These are phyloP conservation scores for Citrullus colocynthis DNA, from an alignment of 306 rosid species.

Conservation along the genomic window DNA sequence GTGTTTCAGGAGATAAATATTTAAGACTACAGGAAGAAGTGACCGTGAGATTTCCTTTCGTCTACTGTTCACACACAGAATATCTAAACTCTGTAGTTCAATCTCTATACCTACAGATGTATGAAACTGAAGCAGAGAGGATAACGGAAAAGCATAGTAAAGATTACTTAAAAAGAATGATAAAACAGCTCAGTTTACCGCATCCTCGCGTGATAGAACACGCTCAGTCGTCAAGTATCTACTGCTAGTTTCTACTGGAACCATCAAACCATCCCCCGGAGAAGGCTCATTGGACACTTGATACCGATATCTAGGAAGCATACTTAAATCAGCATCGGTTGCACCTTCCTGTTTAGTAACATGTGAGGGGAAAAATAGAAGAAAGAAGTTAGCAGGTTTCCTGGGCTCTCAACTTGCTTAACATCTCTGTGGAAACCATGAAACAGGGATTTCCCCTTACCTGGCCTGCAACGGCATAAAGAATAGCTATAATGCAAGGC, in stretches of 20 bases:
- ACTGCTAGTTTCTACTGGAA: slow-evolving; percentile 60
- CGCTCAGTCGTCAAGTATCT: slow-evolving; percentile 51
- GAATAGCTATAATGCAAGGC: slow-evolving; percentile 97
- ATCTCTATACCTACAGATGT: background rate
- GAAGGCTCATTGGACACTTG: slow-evolving; percentile 24
- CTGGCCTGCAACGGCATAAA: slow-evolving; percentile 93
- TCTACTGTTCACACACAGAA: background rate
- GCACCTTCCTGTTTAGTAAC: slow-evolving; percentile 68
- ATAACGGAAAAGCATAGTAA: background rate
- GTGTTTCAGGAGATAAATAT: no score
- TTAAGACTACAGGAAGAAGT: background rate
- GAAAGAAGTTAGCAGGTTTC: slow-evolving; percentile 1
- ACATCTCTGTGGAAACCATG: background rate
- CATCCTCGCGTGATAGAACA: slow-evolving; percentile 64
- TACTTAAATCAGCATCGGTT: slow-evolving; percentile 77
- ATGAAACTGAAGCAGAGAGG: background rate
- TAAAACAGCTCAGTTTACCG: slow-evolving; percentile 38
- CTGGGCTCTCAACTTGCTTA: background rate
- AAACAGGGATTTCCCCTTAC: slow-evolving; percentile 30
- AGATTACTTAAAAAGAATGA: background rate
- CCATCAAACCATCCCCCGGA: slow-evolving; percentile 80
- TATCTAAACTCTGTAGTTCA: background rate
- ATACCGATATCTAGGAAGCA: slow-evolving; percentile 65
- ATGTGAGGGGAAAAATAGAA: background rate
- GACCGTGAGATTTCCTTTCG: background rate